A percentile compares a stretch with the other conserved stretches of the same genome.
These are phyloP conservation scores for Nicotiana benthamiana DNA, from an alignment of 257 asterid species.

Conservation along the genomic window DNA sequence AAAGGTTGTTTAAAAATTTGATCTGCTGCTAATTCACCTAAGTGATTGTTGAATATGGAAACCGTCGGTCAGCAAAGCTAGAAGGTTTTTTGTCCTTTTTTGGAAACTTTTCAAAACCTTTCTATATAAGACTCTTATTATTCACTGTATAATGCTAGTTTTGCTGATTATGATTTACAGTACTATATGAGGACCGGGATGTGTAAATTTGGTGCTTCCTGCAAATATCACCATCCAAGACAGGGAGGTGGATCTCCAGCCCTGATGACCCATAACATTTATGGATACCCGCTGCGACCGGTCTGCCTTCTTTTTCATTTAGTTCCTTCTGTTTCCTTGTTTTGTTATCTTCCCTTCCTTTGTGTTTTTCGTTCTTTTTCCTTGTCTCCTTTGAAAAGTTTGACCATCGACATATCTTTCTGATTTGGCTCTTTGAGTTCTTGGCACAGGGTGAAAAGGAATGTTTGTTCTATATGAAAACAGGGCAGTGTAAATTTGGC, in stretches of 20 bases:
- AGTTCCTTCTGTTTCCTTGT: neutral
- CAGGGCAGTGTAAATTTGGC: constrained; percentile 71
- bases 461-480: constrained; percentile 56
- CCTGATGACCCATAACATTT: constrained; percentile 24
- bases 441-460: constrained; percentile 62
- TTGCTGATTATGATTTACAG: constrained; percentile 32
- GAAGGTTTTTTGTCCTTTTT: neutral
- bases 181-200: constrained; percentile 61
- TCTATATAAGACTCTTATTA: neutral
- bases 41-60: neutral
- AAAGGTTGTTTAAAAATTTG: neutral
- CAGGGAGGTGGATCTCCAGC: constrained; percentile 47
- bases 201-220: constrained; percentile 71
- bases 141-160: neutral
- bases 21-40: neutral
- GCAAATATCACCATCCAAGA: constrained; percentile 82
- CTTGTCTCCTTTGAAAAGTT: neutral
- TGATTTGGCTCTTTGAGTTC: constrained; percentile 18
- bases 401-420: neutral
- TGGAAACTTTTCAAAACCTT: neutral
- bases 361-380: neutral
- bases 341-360: neutral
- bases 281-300: constrained; percentile 17
- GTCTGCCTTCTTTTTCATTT: constrained; percentile 9
- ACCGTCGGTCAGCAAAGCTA: neutral